phyloP scores from a whole-genome alignment of 345 rosid species.

The Barbarea vulgaris region DNA sequence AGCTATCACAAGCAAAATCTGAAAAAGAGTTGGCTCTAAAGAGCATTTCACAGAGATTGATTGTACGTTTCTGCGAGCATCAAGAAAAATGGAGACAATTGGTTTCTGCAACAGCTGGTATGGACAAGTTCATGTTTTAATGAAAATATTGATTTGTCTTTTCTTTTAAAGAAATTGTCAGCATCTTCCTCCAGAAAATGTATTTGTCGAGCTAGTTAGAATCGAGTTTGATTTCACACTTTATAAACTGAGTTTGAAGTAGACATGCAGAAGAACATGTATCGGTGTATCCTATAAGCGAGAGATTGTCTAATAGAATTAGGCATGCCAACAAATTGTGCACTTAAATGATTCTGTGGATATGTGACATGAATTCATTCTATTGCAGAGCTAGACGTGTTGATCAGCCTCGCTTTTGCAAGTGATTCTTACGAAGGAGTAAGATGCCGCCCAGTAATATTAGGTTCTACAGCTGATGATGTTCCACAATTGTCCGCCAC shows the following conservation, averaged over 20 bases:
- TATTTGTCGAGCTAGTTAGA: slow-evolving; percentile 1
- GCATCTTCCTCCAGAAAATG: slow-evolving; percentile 10
- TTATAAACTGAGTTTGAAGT: slow-evolving; percentile 11
- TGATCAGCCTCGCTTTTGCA: slow-evolving; percentile 84
- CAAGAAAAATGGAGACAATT: slow-evolving; percentile 80
- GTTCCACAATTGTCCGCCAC: slow-evolving; percentile 70
- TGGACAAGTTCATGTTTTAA: slow-evolving; percentile 23
- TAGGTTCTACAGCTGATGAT: slow-evolving; percentile 49
- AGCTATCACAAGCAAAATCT: slow-evolving; percentile 78
- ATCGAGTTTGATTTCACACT: slow-evolving; percentile 13
- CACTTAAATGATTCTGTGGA: slow-evolving; percentile 5
- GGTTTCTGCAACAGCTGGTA: slow-evolving; percentile 81
- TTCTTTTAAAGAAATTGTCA: neutral
- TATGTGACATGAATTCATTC: slow-evolving; percentile 29
- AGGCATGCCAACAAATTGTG: slow-evolving; percentile 6
- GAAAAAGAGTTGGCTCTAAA: slow-evolving; percentile 78
- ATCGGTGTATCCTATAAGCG: slow-evolving; percentile 3
- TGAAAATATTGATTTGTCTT: neutral
- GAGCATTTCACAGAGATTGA: slow-evolving; percentile 76
- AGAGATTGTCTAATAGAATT: slow-evolving; percentile 9
- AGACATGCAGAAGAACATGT: slow-evolving; percentile 15
- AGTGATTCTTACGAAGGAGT: slow-evolving; percentile 88
- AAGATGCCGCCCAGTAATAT: slow-evolving; percentile 68
- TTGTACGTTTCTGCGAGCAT: slow-evolving; percentile 72
- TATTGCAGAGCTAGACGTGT: slow-evolving; percentile 86